Base-by-base conservation (phyloP, 2,329 filamentous ascomycete species). In the Ramichloridium luteum region DNA sequence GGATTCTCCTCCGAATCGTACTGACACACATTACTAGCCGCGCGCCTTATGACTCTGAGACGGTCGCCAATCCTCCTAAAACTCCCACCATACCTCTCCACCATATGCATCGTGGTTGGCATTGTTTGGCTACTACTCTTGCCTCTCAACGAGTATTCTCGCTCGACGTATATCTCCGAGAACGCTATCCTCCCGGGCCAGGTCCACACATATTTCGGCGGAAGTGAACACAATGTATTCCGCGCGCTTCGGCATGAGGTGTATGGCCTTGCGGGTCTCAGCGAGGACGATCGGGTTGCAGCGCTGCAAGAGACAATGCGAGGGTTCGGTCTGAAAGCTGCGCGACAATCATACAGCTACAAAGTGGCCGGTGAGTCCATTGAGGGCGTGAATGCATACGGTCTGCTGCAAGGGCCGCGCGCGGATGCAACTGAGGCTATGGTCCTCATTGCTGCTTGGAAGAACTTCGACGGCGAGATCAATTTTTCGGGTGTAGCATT, bases 381-480 rank as follows among this genome's bases (percentile, higher is more conserved):
- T 50, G 62, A 71, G 3, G 86, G 88, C 31, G 78, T 93, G 64
- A 98, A 98, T 58, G 68, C 90, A 26, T 98, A 98, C 56, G 84
- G 83, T 4, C 80, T 98, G 39, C 70, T 98, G 6, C 85, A 93
- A 53, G 90, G 88, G 2, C 90, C 90, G 0, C 74, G 90, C 25
- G 88, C 90, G 28, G 90, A 98, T 63, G 90, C 90, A 10, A 98
- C 90, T 1, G 90, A 98, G 59, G 90, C 90, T 8, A 85, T 98
- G 51, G 90, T 98, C 13, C 63, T 98, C 23, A 77, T 94, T 12
- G 85, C 81, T 14, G 78, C 86, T 2, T 93, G 86, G 84, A 76
- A 68, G 52, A 94, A 86, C 45, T 77, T 81, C 45, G 72, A 83
- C 34, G 76, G 72, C 15, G 69, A 79, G 45, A 60, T 86, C 45